Evolutionary conservation across 2,329 filamentous ascomycete species (phyloP), one percentile per base, ranked within the genome.

Genomic region (Calonectria pauciramosa): DNA sequence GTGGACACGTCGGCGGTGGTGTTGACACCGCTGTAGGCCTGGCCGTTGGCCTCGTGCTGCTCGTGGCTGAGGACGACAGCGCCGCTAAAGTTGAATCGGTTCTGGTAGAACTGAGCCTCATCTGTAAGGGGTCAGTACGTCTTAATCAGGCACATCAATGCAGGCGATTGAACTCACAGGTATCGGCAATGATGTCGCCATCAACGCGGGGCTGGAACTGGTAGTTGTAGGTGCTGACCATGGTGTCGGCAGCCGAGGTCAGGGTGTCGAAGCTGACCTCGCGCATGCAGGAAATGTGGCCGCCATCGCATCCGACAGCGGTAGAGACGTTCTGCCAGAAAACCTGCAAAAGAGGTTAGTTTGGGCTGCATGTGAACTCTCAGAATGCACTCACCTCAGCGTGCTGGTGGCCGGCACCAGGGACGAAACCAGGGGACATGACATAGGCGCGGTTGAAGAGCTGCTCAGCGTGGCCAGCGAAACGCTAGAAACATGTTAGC

Each of bases 91-190:
- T 70, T 70, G 41, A 70, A 70, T 36, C 68, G 54, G 41, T 70
- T 70, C n/a, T 70, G 68, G 54, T 70, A 70, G 54, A 70, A 70
- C 28, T 70, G 68, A n/a, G 68, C 68, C 54, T 70, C 68, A 20
- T 70, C 68, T 70, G 7, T 13, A 13, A 3, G 2, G 10, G 2
- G 3, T 70, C 30, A 70, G 54, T 13, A 38, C 30, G 8, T 1
- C 6, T 28, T 6, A 8, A 18, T 0, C 20, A 23, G 1, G 44
- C 18, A n/a, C 9, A 23, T 13, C 4, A 47, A 6, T 47, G 9
- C 20, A 8, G 44, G 20, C n/a, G 8, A 10, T 20, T 11, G 8
- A 10, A 16, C 54, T 63, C 30, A 70, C 68, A 70, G 9, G 68
- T 70, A 41, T 70, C 68, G 7, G 68, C 54, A 32, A 70, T 49